A percentile compares a stretch with the other conserved stretches of the same genome.
phyloP scores from a whole-genome alignment of 2,329 filamentous ascomycete species.

The Aureobasidium sp. region DNA sequence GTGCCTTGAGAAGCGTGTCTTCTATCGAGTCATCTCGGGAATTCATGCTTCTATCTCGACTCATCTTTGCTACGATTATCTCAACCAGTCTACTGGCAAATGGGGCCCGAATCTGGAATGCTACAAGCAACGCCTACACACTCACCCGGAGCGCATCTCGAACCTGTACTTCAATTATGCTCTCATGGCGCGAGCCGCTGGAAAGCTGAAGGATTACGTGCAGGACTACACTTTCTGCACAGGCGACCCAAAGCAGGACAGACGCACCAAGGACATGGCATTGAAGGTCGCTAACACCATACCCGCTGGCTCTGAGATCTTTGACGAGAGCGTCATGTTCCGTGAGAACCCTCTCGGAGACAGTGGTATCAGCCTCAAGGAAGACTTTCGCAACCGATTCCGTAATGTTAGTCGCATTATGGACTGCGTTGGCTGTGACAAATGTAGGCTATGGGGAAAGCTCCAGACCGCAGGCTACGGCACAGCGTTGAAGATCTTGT shows the following conservation, averaged over 20 bases:
- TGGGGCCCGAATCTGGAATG: conserved; percentile 89
- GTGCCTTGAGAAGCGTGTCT: conserved; percentile 97
- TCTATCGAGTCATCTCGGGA: conserved; percentile 88
- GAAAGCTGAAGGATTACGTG: conserved; percentile 79
- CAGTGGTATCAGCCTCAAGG: conserved; percentile 66
- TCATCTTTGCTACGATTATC: conserved; percentile 90
- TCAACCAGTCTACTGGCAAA: conserved; percentile 88
- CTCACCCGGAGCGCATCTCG: conserved; percentile 81
- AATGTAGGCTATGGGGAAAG: conserved; percentile 97
- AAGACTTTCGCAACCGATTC: conserved; percentile 96
- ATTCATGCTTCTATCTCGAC: conserved; percentile 98
- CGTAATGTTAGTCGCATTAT: conserved; percentile 93
- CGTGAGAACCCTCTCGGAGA: conserved; percentile 44
- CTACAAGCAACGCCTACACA: conserved; percentile 79
- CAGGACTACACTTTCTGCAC: conserved; percentile 85
- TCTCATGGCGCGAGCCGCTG: conserved; percentile 81
- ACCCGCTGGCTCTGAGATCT: conserved; percentile 64
- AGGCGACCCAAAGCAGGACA: conserved; percentile 73
- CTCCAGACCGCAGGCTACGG: conserved; percentile 92
- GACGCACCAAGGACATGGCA: conserved; percentile 72
- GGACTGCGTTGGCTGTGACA: conserved; percentile 98
- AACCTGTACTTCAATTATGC: conserved; percentile 99
- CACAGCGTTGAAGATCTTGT: conserved; percentile 88
- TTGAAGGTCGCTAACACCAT: conserved; percentile 66
- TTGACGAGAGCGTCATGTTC: conserved; percentile 95